Conservation (phyloP, 805 yeast genomes). For the Candida sithepensis region DNA sequence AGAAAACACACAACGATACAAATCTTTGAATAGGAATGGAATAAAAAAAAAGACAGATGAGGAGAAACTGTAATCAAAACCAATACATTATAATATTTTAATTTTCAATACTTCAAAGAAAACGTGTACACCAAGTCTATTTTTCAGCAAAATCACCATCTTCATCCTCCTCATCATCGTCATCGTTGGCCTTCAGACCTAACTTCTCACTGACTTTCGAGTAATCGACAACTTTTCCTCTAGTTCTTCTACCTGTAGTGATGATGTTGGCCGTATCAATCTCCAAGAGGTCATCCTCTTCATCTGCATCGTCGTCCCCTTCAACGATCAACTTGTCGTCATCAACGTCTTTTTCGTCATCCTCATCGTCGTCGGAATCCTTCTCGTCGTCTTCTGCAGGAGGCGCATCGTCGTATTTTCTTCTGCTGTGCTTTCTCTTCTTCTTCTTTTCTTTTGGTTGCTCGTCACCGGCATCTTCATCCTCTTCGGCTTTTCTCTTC, state of each 20-base stretch:
- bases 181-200: slow-evolving; percentile 44
- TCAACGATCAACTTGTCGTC: slow-evolving; percentile 52
- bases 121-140: too few species aligned
- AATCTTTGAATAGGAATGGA: too few species aligned
- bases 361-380: slow-evolving; percentile 34
- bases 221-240: slow-evolving; percentile 86
- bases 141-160: slow-evolving; percentile 41
- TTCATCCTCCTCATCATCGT: slow-evolving; percentile 46
- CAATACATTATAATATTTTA: not conserved
- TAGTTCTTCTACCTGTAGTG: slow-evolving; percentile 80
- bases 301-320: slow-evolving; percentile 44
- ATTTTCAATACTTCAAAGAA: too few species aligned
- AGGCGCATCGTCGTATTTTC: slow-evolving; percentile 22
- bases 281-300: slow-evolving; percentile 75
- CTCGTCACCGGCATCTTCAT: slow-evolving; percentile 27
- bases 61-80: too few species aligned
- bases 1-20: too few species aligned
- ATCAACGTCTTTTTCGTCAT: slow-evolving; percentile 41
- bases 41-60: not conserved
- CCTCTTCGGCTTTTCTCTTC: slow-evolving; percentile 34
- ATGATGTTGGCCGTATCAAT: slow-evolving; percentile 83
- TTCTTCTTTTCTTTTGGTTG: slow-evolving; percentile 18
- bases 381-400: slow-evolving; percentile 20
- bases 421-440: slow-evolving; percentile 21
- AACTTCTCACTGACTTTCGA: slow-evolving; percentile 73